Base-by-base conservation (phyloP, 2,329 filamentous ascomycete species). In the Penicillium corylophilum region DNA sequence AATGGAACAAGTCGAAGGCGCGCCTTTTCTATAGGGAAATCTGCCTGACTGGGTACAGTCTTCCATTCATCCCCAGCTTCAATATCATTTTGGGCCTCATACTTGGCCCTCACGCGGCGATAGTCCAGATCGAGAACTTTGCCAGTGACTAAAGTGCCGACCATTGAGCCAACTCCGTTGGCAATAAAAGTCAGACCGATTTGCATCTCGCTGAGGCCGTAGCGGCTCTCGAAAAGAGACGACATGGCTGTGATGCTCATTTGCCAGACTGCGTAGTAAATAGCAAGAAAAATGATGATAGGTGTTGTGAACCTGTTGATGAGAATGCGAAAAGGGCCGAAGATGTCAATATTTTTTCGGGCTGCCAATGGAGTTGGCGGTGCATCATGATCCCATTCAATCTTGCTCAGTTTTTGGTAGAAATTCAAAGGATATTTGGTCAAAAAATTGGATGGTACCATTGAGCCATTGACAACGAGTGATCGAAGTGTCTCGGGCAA, bases 211-310 rank as follows among this genome's bases (percentile, higher is more conserved):
- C 50, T 63, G 1, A 80, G 66, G 7, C 67, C 67, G 51, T 82
- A 82, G 4, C 57, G 60, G 0, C 60, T 53, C 29, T 76, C 59
- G 57, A 82, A 79, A 0, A 82, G 69, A 0, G 73, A 73, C 0
- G 80, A 79, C 72, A 80, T 78, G 31, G 75, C 76, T 0, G 80
- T 80, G 50, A 81, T 80, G 57, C 73, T 77, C 77, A 82, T 81
- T 50, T 81, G 78, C 77, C 78, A 82, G 7, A 79, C 75, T 0
- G 78, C 72, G 50, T 82, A 82, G 63, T 80, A 77, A 2, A 81
- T 60, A 0, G 75, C 76, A 4, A 80, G 69, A 46, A 78, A 82
- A 15, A 76, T 3, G 26, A 81, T 74, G 5, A 79, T 73, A 0
- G 73, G 71, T 0, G 73, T 66, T 0, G 77, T 74, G 1, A 74